Base-by-base conservation (phyloP, 2,329 filamentous ascomycete genomes). In the Blastomyces percursus region DNA sequence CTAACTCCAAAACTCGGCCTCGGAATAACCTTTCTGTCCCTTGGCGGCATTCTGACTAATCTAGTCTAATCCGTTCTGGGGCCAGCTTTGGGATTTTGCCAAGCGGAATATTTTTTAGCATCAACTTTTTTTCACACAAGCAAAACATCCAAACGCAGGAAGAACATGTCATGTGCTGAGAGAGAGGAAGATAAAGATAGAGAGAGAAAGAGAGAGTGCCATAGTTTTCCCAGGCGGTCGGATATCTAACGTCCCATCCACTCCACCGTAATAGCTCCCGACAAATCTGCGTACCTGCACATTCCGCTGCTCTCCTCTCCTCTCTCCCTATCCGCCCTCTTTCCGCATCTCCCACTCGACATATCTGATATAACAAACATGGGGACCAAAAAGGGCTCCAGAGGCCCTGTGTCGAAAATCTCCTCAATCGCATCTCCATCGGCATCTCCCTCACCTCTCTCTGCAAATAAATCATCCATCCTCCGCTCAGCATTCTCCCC, bases 401-500 rank as follows among this genome's bases (percentile, higher is more conserved):
- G 76, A 63, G 71, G 70, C 61, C 71, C 76, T 42, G 74, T 73
- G 63, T 73, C 76, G 65, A 80, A 80, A 69, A 72, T 75, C 69
- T 76, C 76, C 64, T 77, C 78, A 62, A 69, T 75, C 64, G 72
- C 75, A 66, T 71, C 74, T 66, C 73, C 73, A 55, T 71, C 74
- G 46, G 71, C 72, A 16, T 70, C 73, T 19, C 70, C 73, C 51
- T 66, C 72, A 51, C 35, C 42, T 24, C 69, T 73, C 61, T 68
- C 71, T n/a, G 71, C 71, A 60, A 77, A 71, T 66, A 78, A 76
- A 68, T 79, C 78, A 40, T 79, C 79, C 5, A 76, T 81, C n/a
- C 66, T 80, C 60, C 76, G 74, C 66, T 78, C 79, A 21, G 76
- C 78, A 16, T 82, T 82, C 69, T 77, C 79, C 4, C 80, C 80